These are phyloP conservation scores for Chlamydomonas urium DNA, from an alignment of 139 green algal species.

Conservation along the genomic window DNA sequence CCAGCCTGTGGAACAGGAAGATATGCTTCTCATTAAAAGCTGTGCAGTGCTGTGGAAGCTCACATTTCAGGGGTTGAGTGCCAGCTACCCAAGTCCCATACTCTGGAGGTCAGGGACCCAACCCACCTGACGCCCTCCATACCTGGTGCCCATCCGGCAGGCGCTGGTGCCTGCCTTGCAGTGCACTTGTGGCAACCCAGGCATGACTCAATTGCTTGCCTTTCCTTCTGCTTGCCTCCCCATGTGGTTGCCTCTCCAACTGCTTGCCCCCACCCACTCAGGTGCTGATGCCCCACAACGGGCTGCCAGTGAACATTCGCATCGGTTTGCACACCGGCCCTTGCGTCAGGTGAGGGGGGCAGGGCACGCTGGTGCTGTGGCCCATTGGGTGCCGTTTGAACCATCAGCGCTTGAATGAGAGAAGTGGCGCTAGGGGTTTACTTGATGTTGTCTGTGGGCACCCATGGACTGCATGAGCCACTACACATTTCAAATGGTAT, in stretches of 20 bases:
- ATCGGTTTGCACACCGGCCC: conserved; percentile 27
- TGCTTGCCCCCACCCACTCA: not conserved
- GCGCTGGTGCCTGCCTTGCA: not conserved
- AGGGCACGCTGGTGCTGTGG: too few relatives aligned
- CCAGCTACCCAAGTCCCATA: not conserved
- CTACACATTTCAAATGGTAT: too few relatives aligned
- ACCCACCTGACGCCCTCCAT: not conserved
- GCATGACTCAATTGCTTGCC: not conserved
- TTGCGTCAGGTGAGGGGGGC: conserved; percentile 6
- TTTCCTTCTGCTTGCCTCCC: too few relatives aligned
- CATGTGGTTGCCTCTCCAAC: too few relatives aligned
- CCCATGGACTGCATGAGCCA: too few relatives aligned
- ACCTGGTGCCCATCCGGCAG: not conserved
- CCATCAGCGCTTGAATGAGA: too few relatives aligned
- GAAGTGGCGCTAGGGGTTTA: too few relatives aligned
- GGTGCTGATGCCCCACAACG: conserved; percentile 22
- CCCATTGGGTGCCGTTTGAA: too few relatives aligned
- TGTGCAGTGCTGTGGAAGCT: not conserved
- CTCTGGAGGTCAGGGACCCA: not conserved
- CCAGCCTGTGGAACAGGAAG: not conserved
- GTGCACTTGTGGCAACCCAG: not conserved
- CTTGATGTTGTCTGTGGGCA: too few relatives aligned
- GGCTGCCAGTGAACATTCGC: conserved; percentile 19
- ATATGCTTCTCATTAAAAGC: not conserved
- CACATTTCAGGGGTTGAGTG: not conserved